Evolutionary conservation across 139 green algal species (phyloP).

Genomic region (Tetraselmis striata): DNA sequence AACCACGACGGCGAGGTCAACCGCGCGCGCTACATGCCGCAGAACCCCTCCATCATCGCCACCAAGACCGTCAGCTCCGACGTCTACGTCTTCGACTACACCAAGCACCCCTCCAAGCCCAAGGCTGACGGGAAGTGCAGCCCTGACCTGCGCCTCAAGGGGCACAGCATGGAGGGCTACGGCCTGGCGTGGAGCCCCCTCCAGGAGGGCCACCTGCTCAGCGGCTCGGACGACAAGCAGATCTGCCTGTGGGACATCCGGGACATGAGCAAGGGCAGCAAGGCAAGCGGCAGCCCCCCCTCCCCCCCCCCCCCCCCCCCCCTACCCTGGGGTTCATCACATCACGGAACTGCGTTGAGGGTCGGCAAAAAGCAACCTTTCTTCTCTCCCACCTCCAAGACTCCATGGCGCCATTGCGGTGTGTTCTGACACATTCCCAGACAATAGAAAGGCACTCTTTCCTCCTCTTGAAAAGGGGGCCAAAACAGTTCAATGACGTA

Average conservation of each 20-base stretch:
- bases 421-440: too few relatives aligned
- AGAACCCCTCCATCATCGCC: conserved; percentile 91
- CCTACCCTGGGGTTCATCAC: background rate
- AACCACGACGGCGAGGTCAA: conserved; percentile 99
- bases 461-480: too few relatives aligned
- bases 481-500: too few relatives aligned
- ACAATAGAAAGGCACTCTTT: too few relatives aligned
- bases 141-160: conserved; percentile 82
- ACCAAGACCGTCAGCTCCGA: conserved; percentile 91
- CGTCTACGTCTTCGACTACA: conserved; percentile 98
- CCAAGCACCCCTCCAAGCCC: conserved; percentile 90
- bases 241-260: conserved; percentile 98
- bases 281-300: background rate
- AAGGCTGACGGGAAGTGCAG: conserved; percentile 61
- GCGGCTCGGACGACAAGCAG: conserved; percentile 91
- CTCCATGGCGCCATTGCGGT: too few relatives aligned
- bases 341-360: background rate
- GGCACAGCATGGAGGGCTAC: conserved; percentile 93
- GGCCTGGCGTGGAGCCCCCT: conserved; percentile 91
- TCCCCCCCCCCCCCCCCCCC: background rate
- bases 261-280: conserved; percentile 23
- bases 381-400: too few relatives aligned
- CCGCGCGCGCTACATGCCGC: conserved; percentile 68
- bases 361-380: too few relatives aligned
- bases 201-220: conserved; percentile 79